These are phyloP conservation scores for Penicilliopsis zonata DNA, from an alignment of 495 filamentous ascomycete genomes.

Conservation along the genomic window DNA sequence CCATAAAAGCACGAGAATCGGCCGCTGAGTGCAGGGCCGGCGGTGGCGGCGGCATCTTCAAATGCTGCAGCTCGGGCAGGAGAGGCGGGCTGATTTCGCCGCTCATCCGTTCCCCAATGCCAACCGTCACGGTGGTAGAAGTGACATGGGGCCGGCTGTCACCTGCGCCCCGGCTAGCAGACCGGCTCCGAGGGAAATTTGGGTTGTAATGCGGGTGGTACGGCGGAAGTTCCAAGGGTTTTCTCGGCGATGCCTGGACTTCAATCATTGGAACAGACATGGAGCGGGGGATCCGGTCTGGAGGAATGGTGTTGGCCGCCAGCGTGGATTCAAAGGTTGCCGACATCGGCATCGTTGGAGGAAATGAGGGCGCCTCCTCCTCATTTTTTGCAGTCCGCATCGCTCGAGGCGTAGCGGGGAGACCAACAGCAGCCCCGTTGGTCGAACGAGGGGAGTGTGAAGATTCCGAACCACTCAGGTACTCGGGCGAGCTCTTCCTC, in stretches of 20 bases:
- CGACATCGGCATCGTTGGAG: too few relatives aligned
- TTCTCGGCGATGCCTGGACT: slow-evolving; percentile 29
- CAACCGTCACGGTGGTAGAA: slow-evolving; percentile 28
- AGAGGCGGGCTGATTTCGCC: slow-evolving; percentile 41
- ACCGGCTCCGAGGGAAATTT: slow-evolving; percentile 37
- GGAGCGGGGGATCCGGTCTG: slow-evolving; percentile 45
- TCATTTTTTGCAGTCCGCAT: slow-evolving; percentile 64
- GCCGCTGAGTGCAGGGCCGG: too few relatives aligned
- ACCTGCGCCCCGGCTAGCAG: slow-evolving; percentile 21
- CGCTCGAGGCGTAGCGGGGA: slow-evolving; percentile 74
- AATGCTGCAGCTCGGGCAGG: slow-evolving; percentile 75
- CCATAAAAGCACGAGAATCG: slow-evolving; percentile 17
- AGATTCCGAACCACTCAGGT: slow-evolving; percentile 30
- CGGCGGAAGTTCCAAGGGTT: slow-evolving; percentile 35
- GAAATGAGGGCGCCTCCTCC: slow-evolving; percentile 49
- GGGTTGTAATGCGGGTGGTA: slow-evolving; percentile 48
- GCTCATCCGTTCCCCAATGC: slow-evolving; percentile 57
- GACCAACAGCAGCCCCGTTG: slow-evolving; percentile 44
- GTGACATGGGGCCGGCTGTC: slow-evolving; percentile 16
- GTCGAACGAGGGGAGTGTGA: slow-evolving; percentile 29
- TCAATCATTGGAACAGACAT: slow-evolving; percentile 65
- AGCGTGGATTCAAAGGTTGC: too few relatives aligned
- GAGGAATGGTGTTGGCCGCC: slow-evolving; percentile 38
- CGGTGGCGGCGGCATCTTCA: slow-evolving; percentile 54
- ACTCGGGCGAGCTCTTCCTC: slow-evolving; percentile 36